Conservation (phyloP, 139 green algal genomes). For the Limnomonas spitsbergensis region DNA sequence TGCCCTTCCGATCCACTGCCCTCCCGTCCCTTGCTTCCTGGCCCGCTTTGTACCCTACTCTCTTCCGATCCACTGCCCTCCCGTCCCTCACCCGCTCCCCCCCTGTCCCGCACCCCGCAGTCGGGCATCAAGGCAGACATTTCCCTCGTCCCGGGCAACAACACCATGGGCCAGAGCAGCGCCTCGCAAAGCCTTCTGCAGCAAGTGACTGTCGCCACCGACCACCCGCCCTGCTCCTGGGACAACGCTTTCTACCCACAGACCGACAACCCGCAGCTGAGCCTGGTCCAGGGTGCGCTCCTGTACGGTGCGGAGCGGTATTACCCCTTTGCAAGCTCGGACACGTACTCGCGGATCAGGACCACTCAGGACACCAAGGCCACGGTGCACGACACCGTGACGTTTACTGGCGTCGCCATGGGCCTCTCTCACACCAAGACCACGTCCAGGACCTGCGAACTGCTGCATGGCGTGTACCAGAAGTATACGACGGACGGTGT, state of each 20-base stretch:
- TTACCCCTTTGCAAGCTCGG: not conserved
- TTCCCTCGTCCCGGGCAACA: too few relatives aligned
- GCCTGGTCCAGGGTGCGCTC: constrained; percentile 13
- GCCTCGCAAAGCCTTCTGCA: not conserved
- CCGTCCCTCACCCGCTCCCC: too few relatives aligned
- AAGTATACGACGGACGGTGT: too few relatives aligned
- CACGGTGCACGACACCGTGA: not conserved
- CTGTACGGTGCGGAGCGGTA: not conserved
- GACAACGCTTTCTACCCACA: constrained; percentile 19
- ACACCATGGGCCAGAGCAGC: too few relatives aligned
- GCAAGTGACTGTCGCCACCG: not conserved
- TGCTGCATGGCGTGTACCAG: too few relatives aligned
- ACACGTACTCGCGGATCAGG: not conserved
- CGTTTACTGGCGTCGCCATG: not conserved
- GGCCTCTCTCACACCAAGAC: not conserved
- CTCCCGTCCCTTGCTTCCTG: too few relatives aligned
- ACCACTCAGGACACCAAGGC: not conserved
- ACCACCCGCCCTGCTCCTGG: constrained; percentile 2
- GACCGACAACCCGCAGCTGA: constrained; percentile 19
- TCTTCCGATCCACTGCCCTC: too few relatives aligned
- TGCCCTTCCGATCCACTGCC: too few relatives aligned
- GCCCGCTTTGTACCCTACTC: too few relatives aligned
- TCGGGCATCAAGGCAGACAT: too few relatives aligned
- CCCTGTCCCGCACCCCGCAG: too few relatives aligned
- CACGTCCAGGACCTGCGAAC: not conserved